phyloP scores from a whole-genome alignment of 805 yeast genomes.

The Starmerella floricola region DNA sequence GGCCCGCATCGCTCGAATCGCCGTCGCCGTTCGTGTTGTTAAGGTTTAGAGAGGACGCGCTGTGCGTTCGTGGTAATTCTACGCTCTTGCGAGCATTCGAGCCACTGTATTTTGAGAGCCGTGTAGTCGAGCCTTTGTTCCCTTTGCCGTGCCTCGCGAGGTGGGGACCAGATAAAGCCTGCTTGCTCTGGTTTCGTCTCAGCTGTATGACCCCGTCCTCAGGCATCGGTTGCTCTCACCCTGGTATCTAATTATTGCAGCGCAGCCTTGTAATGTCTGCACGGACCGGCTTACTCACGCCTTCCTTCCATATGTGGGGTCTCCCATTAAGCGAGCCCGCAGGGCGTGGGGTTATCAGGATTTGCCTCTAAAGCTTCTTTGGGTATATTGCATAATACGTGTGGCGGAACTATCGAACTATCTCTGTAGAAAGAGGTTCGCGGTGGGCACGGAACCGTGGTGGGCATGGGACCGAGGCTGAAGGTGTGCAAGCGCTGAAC shows the following conservation, averaged over 20 bases:
- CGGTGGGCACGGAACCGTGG: no score
- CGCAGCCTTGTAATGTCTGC: background rate
- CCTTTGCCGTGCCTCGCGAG: constrained; percentile 8
- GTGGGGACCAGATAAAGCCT: constrained; percentile 6
- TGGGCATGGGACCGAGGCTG: no score
- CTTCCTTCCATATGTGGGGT: no score
- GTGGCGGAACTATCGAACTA: no score
- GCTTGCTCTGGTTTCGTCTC: constrained; percentile 15
- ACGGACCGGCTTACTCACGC: no score
- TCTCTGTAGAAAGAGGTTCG: no score
- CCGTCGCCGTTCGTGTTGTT: background rate
- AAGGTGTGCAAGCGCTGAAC: no score
- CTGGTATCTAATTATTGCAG: background rate
- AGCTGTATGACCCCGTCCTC: constrained; percentile 12
- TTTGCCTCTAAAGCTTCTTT: no score
- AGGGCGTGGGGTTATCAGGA: no score
- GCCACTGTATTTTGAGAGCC: constrained; percentile 1
- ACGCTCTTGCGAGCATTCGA: background rate
- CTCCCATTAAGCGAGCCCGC: no score
- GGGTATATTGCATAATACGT: no score
- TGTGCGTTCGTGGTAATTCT: constrained; percentile 2
- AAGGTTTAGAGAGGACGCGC: constrained; percentile 6
- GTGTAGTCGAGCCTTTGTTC: constrained; percentile 10
- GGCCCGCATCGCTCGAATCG: background rate
- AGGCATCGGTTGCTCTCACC: no score